These are phyloP conservation scores for Avena insularis DNA, from an alignment of 176 grass and related monocot species.

Conservation along the genomic window DNA sequence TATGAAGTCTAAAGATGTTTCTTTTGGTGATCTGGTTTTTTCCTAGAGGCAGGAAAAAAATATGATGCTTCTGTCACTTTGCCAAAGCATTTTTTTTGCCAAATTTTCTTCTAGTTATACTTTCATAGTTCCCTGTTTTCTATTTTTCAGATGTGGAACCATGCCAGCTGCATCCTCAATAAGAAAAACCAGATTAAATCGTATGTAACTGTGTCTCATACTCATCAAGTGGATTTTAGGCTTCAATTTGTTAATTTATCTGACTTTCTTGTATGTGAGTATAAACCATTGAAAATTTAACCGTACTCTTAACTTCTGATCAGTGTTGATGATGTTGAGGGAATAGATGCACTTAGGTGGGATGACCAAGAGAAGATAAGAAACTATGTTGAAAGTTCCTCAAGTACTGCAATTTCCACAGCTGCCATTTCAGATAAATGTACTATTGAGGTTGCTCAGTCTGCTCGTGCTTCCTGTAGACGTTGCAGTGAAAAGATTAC, in stretches of 20 bases:
- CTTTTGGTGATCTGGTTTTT: not conserved
- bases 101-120: constrained; percentile 28
- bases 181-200: constrained; percentile 96
- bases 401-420: constrained; percentile 46
- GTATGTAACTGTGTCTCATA: constrained; percentile 46
- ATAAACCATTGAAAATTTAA: constrained; percentile 15
- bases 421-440: constrained; percentile 58
- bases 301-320: constrained; percentile 15
- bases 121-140: constrained; percentile 30
- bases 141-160: constrained; percentile 93
- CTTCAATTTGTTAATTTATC: constrained; percentile 10
- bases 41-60: not conserved
- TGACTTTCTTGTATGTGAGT: constrained; percentile 23
- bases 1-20: not conserved
- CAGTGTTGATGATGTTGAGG: constrained; percentile 90
- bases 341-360: constrained; percentile 89
- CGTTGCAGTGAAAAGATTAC: constrained; percentile 78
- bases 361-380: constrained; percentile 93
- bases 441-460: constrained; percentile 78
- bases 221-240: not conserved
- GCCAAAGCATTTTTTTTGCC: not conserved
- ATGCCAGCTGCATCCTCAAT: constrained; percentile 80
- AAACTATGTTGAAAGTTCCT: constrained; percentile 65
- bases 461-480: constrained; percentile 87
- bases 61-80: constrained; percentile 14